Evolutionary conservation across 192 early-diverging fungal species (phyloP).

Genomic region (Podila verticillata): DNA sequence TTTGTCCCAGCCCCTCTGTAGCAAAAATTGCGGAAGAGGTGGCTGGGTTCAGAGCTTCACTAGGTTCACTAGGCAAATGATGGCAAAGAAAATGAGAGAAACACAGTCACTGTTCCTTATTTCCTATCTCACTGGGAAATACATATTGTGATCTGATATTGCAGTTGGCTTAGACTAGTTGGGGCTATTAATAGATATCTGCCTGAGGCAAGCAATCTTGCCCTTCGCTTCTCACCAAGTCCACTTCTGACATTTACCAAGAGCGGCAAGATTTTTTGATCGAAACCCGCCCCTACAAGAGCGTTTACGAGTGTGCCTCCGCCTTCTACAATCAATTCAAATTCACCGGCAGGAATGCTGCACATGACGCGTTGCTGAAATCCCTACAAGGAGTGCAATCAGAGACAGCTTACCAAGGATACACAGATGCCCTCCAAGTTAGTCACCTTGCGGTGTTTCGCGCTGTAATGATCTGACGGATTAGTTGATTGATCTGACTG

Average conservation of each 20-base stretch:
- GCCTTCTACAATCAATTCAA: slow-evolving; percentile 7
- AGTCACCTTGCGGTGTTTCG: neutral
- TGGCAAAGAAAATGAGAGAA: no score
- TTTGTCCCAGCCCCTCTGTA: no score
- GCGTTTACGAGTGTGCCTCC: slow-evolving; percentile 2
- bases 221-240: neutral
- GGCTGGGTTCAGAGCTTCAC: no score
- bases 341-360: neutral
- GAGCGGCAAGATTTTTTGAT: no score
- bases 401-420: neutral
- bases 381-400: neutral
- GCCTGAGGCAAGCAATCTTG: no score
- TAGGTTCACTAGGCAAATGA: no score
- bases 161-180: no score
- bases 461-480: neutral
- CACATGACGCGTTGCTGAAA: neutral
- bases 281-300: slow-evolving; percentile 1
- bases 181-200: no score
- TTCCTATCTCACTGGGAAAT: no score
- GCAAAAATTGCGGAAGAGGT: no score
- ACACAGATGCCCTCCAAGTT: neutral
- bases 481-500: neutral
- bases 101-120: no score
- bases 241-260: neutral
- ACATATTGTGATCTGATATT: no score